Evolutionary conservation across 2,329 filamentous ascomycete genomes (phyloP).

Genomic region (Trichoderma pleuroti): DNA sequence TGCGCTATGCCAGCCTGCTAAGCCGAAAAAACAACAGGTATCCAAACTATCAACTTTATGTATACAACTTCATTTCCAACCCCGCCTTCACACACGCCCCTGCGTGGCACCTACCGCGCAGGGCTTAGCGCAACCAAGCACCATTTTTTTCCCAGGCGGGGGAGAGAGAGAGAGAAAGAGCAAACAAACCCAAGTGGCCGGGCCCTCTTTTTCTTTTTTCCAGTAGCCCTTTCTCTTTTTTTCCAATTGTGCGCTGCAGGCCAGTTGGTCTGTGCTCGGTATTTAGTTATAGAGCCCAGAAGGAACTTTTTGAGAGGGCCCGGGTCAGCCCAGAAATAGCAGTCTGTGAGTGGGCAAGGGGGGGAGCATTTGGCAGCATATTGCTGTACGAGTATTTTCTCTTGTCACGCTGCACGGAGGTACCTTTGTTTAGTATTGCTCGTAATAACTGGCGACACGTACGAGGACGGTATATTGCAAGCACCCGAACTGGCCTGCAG

Average conservation of each 20-base stretch:
- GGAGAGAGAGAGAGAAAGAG: background rate
- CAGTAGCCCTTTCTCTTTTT: background rate
- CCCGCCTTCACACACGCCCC: slow-evolving; percentile 14
- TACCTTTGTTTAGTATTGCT: background rate
- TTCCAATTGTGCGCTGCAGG: background rate
- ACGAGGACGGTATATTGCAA: background rate
- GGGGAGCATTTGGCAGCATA: background rate
- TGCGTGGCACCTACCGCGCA: slow-evolving; percentile 25
- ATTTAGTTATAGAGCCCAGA: background rate
- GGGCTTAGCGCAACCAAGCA: slow-evolving; percentile 22
- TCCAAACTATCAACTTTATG: background rate
- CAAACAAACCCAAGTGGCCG: background rate
- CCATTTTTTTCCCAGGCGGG: background rate
- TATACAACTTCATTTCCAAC: background rate
- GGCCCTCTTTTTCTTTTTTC: background rate
- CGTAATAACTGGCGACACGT: background rate
- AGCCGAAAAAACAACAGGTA: background rate
- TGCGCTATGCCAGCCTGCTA: background rate
- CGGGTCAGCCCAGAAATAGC: background rate
- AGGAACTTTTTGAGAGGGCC: slow-evolving; percentile 9
- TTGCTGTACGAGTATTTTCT: background rate
- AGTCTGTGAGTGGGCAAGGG: background rate
- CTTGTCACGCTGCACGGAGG: background rate
- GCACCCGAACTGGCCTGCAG: background rate
- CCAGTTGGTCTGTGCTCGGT: background rate